Evolutionary conservation across 495 filamentous ascomycete genomes (phyloP), one percentile per base, ranked within the genome.

Genomic region (Aspergillus taichungensis): DNA sequence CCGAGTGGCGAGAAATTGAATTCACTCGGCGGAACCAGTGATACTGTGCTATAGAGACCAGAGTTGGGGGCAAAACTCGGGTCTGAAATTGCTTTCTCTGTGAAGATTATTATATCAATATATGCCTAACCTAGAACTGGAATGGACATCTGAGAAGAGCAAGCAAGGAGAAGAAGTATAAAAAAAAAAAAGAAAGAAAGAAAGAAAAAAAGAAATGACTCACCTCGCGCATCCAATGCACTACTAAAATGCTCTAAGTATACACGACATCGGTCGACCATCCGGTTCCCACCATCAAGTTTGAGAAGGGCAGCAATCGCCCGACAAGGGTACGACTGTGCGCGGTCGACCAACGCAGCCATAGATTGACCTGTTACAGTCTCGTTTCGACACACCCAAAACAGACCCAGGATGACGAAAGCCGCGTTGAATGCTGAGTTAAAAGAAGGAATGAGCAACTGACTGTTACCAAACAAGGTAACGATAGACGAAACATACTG

Each of bases 341-440:
- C 39, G 52, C 31, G 55, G 41, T 34, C 60, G 42, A 33, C 52
- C 42, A 45, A 53, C 37, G 13, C 29, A 18, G 14, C 28, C 36
- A 50, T 49, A 4, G 40, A 27, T 1, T 39, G 37, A 9, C 32
- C 48, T 6, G 47, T 50, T 6, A 51, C 18, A 36, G 8, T 48
- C 29, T 43, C 36, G 18, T 56, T 52, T 6, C 50, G 43, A n/a
- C 40, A 47, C 13, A 66, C 60, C 39, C 64, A 53, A 14, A 64
- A 40, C 7, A 52, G 50, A 1, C 60, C 62, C 8, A 69, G 47
- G 3, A 69, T 54, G 2, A 69, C 63, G 7, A 71, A 49, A 3
- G 55, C 63, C 1, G 68, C 57, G 12, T 71, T 69, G 47, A 72
- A 72, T 9, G 61, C 66, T 69, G 30, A 36, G 27, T 24, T 24